Conservation (phyloP, 2,329 filamentous ascomycete genomes). For the Conoideocrella luteorostrata region DNA sequence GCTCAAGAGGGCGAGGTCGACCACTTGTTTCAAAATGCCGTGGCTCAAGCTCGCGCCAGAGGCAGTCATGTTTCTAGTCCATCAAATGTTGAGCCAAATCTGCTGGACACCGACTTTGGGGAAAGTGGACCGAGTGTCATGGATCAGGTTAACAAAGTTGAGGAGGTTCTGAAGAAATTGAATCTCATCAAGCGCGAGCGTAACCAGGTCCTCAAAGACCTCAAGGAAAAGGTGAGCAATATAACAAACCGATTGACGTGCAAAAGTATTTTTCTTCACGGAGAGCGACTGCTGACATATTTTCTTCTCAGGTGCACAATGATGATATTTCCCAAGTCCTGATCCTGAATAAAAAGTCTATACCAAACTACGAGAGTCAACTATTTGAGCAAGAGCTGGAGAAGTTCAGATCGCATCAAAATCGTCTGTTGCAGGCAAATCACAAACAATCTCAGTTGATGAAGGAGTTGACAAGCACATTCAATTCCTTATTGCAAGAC, state of each 20-base stretch:
- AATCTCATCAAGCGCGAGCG: conserved; percentile 89
- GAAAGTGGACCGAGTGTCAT: conserved; percentile 74
- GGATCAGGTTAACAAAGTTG: conserved; percentile 83
- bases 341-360: conserved; percentile 95
- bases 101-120: conserved; percentile 88
- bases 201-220: conserved; percentile 85
- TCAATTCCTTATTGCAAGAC: conserved; percentile 84
- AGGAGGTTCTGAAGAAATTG: conserved; percentile 84
- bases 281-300: neutral
- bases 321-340: conserved; percentile 97
- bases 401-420: conserved; percentile 92
- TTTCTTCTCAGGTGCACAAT: conserved; percentile 64
- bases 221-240: conserved; percentile 82
- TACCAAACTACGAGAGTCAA: conserved; percentile 84
- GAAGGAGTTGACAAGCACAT: conserved; percentile 86
- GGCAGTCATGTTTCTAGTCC: conserved; percentile 56
- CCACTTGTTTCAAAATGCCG: conserved; percentile 78
- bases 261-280: too few relatives aligned
- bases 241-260: too few relatives aligned
- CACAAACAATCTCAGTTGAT: conserved; percentile 92
- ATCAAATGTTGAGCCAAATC: conserved; percentile 59
- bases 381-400: conserved; percentile 95
- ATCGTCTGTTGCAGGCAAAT: conserved; percentile 81
- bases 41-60: conserved; percentile 69
- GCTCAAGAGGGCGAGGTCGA: conserved; percentile 83